phyloP scores from a whole-genome alignment of 2,329 filamentous ascomycete genomes.

The Rachicladosporium sp. region DNA sequence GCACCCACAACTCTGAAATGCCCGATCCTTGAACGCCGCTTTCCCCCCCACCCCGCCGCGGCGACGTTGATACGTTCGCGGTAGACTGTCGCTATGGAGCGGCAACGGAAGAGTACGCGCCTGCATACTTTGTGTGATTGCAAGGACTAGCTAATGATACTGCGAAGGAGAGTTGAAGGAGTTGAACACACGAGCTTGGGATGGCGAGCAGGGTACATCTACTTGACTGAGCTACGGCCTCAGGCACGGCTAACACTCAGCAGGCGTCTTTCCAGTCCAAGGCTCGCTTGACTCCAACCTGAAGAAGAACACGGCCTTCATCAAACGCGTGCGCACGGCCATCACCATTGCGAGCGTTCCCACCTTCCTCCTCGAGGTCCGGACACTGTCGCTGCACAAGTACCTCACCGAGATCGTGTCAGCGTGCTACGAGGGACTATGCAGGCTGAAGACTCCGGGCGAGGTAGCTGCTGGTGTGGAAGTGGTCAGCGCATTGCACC shows the following conservation, averaged over 20 bases:
- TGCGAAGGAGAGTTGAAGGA: constrained; percentile 71
- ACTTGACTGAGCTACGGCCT: constrained; percentile 1
- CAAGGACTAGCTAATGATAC: constrained; percentile 4
- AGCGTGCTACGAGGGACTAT: constrained; percentile 87
- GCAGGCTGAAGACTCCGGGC: constrained; percentile 79
- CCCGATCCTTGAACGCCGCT: constrained; percentile 21
- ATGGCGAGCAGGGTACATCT: constrained; percentile 64
- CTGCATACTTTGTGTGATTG: not conserved
- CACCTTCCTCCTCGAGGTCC: constrained; percentile 83
- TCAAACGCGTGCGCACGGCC: constrained; percentile 85
- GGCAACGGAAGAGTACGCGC: constrained; percentile 35
- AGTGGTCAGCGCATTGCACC: constrained; percentile 87
- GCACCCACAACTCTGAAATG: constrained; percentile 19
- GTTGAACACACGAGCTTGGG: constrained; percentile 79
- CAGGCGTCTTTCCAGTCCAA: constrained; percentile 67
- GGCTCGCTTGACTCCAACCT: constrained; percentile 81
- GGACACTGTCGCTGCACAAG: constrained; percentile 81
- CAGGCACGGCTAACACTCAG: constrained; percentile 7
- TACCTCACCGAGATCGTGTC: constrained; percentile 96
- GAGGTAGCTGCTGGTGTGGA: constrained; percentile 88
- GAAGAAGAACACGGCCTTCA: constrained; percentile 97
- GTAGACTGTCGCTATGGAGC: constrained; percentile 33
- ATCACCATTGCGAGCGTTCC: constrained; percentile 66
- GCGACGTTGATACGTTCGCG: constrained; percentile 14
- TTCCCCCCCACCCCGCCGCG: constrained; percentile 10